Evolutionary conservation across 108 stramenopile species (phyloP).

Genomic region (Cyclostephanos invisitatus): DNA sequence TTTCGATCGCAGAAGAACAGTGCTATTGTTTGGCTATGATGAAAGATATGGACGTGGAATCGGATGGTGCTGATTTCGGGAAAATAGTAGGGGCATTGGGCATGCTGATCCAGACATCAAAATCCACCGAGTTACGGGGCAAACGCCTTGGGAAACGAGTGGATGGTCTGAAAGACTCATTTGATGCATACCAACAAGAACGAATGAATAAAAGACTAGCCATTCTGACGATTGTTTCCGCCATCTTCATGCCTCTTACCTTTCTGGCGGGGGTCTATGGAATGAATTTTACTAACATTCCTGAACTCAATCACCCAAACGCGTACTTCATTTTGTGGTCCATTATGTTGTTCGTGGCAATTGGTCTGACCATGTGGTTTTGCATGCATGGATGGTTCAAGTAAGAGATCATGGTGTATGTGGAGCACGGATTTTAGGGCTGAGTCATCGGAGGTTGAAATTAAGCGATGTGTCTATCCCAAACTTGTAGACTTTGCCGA

Average conservation of each 20-base stretch:
- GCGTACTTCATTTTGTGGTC: constrained; percentile 9
- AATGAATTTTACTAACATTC: constrained; percentile 41
- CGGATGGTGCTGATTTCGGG: constrained; percentile 19
- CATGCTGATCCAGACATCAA: constrained; percentile 19
- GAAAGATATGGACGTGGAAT: constrained; percentile 16
- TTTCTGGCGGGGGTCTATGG: constrained; percentile 28
- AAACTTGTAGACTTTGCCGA: no score
- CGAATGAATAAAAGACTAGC: constrained; percentile 22
- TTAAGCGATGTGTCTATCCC: no score
- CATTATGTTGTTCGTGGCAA: constrained; percentile 7
- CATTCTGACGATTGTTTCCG: constrained; percentile 29
- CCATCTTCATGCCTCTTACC: constrained; percentile 34
- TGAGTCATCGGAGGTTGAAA: no score
- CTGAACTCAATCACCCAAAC: constrained; percentile 16
- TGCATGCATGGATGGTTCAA: constrained; percentile 23
- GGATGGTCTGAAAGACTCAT: background rate
- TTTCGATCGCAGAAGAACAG: no score
- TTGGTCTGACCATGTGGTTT: constrained; percentile 16
- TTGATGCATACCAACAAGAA: constrained; percentile 29
- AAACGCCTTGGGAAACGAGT: constrained; percentile 26
- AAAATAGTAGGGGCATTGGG: constrained; percentile 15
- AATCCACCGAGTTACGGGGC: constrained; percentile 23
- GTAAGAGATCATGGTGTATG: background rate
- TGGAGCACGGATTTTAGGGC: no score
- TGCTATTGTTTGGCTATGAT: no score